Base-by-base conservation (phyloP, 176 grass and related monocot genomes). In the Hyparrhenia diplandra region DNA sequence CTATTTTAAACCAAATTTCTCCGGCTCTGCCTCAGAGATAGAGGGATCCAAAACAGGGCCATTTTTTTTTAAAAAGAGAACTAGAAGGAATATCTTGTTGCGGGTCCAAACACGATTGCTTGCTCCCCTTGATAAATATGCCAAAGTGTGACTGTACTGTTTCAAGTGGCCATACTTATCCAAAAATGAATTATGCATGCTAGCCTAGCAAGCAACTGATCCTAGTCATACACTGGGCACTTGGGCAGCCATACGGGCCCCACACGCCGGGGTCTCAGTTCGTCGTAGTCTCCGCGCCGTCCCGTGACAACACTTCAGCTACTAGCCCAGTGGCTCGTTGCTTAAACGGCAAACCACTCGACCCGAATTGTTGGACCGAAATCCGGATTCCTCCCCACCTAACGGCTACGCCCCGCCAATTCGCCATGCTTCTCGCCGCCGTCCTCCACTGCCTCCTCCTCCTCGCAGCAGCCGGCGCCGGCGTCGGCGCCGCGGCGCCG, bases 401-500 rank as follows among this genome's bases (percentile, higher is more conserved):
- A 78, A 51, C 76, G 61, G 62, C 62, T 79, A 79, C 21, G 65
- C 34, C 49, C 14, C 78, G 59, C 49, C 83, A 85, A 51, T 37
- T 8, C 82, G 60, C 61, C 80, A 78, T 89, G 85, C 25, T 37
- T 24, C 31, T 73, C n/a, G n/a, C n/a, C 49, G 7, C 71, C 46
- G 42, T 68, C 37, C 51, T 76, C 36, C 60, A 84, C 76, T 28
- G 67, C 42, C 45, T 87, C 42, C 3, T 41, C 49, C 3, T 41
- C 49, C 34, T 52, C 5, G n/a, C 60, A 5, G 17, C 67, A 2
- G n/a, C n/a, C n/a, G n/a, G n/a, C n/a, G n/a, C n/a, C 58, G 20
- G 29, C 35, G 36, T 18, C 25, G 30, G 51, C 17, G 23, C 49
- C 25, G 5, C 64, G 16, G 11, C 58, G 51, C 41, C 68, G 27